Conservation (phyloP, 768 basidiomycete genomes). For the Mycena chlorophos region DNA sequence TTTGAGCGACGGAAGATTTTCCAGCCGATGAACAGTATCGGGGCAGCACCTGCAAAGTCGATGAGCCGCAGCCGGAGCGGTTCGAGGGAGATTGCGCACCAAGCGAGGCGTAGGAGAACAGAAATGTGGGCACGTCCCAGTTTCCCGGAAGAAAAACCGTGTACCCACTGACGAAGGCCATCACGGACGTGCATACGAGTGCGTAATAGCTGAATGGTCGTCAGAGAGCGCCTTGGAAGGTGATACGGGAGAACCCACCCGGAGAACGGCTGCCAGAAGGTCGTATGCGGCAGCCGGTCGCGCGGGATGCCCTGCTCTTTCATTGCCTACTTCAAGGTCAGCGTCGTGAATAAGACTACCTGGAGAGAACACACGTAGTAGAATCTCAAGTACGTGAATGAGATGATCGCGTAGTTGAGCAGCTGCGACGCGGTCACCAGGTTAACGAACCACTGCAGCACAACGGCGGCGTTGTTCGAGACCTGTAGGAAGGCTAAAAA, state of each 20-base stretch:
- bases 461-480: slow-evolving; percentile 48
- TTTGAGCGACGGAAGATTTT: slow-evolving; percentile 43
- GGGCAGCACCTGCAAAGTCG: slow-evolving; percentile 29
- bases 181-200: slow-evolving; percentile 41
- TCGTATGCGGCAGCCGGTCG: slow-evolving; percentile 44
- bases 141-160: slow-evolving; percentile 52
- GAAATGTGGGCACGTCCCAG: slow-evolving; percentile 49
- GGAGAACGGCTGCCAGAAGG: slow-evolving; percentile 53
- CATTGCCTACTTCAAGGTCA: no score
- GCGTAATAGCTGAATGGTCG: slow-evolving; percentile 41
- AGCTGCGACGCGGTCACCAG: slow-evolving; percentile 51
- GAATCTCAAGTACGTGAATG: slow-evolving; percentile 51
- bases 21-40: slow-evolving; percentile 46
- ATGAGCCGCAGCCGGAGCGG: no score
- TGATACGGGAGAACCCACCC: slow-evolving; percentile 31
- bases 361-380: slow-evolving; percentile 43
- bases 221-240: background rate
- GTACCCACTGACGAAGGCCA: slow-evolving; percentile 52
- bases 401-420: slow-evolving; percentile 48
- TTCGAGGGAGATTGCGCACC: no score
- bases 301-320: slow-evolving; percentile 47
- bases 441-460: slow-evolving; percentile 53
- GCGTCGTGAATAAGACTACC: no score
- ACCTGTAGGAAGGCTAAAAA: slow-evolving; percentile 49
- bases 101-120: slow-evolving; percentile 53